Conservation (phyloP, 768 basidiomycete species). For the Zangia roseola region DNA sequence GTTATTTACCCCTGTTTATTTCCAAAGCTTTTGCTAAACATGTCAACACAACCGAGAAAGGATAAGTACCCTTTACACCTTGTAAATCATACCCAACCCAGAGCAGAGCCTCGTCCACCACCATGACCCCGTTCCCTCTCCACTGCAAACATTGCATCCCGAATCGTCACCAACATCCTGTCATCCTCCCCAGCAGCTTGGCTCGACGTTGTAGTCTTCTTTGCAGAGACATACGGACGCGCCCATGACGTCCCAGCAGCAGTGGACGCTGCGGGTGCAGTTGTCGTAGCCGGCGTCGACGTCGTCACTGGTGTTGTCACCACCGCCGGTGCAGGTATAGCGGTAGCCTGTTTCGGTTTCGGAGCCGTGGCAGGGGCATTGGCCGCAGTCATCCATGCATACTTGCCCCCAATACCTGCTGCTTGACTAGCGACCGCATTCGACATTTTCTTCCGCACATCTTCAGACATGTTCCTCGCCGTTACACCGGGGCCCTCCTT, state of each 20-base stretch:
- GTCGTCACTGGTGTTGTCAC: slow-evolving; percentile 24
- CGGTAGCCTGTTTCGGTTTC: slow-evolving; percentile 35
- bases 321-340: slow-evolving; percentile 33
- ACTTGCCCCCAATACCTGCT: slow-evolving; percentile 80
- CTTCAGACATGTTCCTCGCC: slow-evolving; percentile 88
- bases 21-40: slow-evolving; percentile 24
- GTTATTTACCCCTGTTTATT: slow-evolving; percentile 27
- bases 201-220: slow-evolving; percentile 39
- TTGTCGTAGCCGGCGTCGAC: slow-evolving; percentile 31
- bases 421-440: slow-evolving; percentile 88
- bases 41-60: slow-evolving; percentile 8
- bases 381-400: slow-evolving; percentile 84
- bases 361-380: slow-evolving; percentile 43
- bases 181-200: slow-evolving; percentile 53
- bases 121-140: slow-evolving; percentile 83
- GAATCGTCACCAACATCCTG: slow-evolving; percentile 60
- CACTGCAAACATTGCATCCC: slow-evolving; percentile 84
- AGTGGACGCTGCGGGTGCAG: slow-evolving; percentile 30
- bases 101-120: slow-evolving; percentile 73
- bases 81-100: slow-evolving; percentile 53
- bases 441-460: slow-evolving; percentile 88
- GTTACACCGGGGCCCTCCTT: slow-evolving; percentile 83
- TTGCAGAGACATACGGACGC: slow-evolving; percentile 59
- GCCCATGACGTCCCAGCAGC: slow-evolving; percentile 47
- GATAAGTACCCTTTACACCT: neutral